Conservation (phyloP, 768 basidiomycete genomes). For the Scleroderma citrinum region DNA sequence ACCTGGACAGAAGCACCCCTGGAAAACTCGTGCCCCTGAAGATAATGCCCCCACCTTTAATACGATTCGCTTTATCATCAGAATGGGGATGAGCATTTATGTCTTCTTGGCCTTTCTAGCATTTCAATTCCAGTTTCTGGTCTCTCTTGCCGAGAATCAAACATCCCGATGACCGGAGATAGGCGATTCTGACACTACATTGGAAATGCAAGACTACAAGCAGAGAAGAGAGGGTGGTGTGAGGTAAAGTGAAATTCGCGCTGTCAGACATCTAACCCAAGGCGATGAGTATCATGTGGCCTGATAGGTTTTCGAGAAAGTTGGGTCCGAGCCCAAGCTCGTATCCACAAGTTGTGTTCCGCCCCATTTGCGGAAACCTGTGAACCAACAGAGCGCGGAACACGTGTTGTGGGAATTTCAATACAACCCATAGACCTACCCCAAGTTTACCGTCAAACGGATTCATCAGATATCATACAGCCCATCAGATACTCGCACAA, state of each 20-base stretch:
- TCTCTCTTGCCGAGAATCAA: slow-evolving; percentile 15
- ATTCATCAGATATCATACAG: slow-evolving; percentile 1
- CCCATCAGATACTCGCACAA: slow-evolving; percentile 1
- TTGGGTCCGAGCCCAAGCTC: not conserved
- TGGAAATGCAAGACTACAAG: slow-evolving; percentile 21
- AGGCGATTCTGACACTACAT: slow-evolving; percentile 15
- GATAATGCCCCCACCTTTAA: slow-evolving; percentile 2
- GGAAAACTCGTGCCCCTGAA: slow-evolving; percentile 13
- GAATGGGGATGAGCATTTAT: not conserved
- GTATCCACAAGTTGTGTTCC: not conserved
- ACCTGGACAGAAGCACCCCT: slow-evolving; percentile 6
- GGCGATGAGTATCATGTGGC: not conserved
- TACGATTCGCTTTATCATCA: slow-evolving; percentile 19
- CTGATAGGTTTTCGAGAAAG: not conserved
- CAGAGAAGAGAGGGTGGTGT: slow-evolving; percentile 20
- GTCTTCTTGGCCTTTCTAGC: not conserved
- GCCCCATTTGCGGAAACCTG: not conserved
- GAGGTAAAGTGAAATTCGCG: slow-evolving; percentile 28
- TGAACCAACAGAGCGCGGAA: not conserved
- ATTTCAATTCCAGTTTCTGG: not conserved
- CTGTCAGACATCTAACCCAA: not conserved
- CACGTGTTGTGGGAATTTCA: slow-evolving; percentile 1
- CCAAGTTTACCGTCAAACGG: not conserved
- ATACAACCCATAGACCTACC: not conserved
- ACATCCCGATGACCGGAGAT: slow-evolving; percentile 20